Conservation (phyloP, 2,329 filamentous ascomycete genomes). For the Rachicladosporium sp. region DNA sequence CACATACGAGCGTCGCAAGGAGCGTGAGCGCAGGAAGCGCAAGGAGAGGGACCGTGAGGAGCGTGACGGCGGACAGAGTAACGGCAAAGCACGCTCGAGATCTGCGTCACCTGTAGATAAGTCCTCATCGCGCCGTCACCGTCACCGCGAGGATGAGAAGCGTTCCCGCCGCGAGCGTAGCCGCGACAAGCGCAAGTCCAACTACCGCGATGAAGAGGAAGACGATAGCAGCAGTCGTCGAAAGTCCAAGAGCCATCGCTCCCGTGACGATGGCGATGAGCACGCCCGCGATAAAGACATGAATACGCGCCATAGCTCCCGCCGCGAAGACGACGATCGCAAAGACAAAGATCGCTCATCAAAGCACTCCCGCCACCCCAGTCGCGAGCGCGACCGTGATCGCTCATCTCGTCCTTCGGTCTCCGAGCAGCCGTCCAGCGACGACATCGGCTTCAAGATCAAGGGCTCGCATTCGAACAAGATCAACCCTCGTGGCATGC, state of each 20-base stretch:
- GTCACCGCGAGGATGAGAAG: conserved; percentile 30
- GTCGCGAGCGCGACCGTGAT: conserved; percentile 29
- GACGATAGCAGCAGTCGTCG: conserved; percentile 18
- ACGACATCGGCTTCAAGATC: conserved; percentile 38
- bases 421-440: conserved; percentile 13
- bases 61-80: conserved; percentile 23
- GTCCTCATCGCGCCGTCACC: conserved; percentile 47
- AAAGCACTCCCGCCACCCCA: conserved; percentile 25
- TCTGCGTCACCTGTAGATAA: conserved; percentile 52
- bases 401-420: conserved; percentile 12
- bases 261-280: conserved; percentile 20
- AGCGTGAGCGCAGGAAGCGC: conserved; percentile 17
- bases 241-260: conserved; percentile 25
- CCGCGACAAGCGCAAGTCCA: conserved; percentile 26
- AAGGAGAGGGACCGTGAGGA: conserved; percentile 38
- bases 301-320: conserved; percentile 27
- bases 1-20: conserved; percentile 25
- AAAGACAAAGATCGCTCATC: conserved; percentile 28
- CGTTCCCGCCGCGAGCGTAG: conserved; percentile 34
- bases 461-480: conserved; percentile 25
- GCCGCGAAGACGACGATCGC: conserved; percentile 37
- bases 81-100: conserved; percentile 43
- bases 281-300: conserved; percentile 8
- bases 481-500: conserved; percentile 8
- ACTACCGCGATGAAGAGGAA: conserved; percentile 2